Evolutionary conservation across 441 rosid genomes (phyloP).

Genomic region (Theobroma grandiflorum): DNA sequence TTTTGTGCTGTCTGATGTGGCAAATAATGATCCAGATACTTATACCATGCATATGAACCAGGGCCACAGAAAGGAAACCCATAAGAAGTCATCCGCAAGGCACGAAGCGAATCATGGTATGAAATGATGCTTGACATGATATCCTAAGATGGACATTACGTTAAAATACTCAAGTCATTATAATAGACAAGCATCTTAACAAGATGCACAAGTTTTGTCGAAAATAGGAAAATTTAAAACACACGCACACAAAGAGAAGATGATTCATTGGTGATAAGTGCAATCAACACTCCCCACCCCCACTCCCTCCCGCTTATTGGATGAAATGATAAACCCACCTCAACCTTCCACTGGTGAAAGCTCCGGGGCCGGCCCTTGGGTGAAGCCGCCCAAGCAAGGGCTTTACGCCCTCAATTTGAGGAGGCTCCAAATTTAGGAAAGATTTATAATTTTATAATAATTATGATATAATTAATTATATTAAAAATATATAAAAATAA

Average conservation of each 20-base stretch:
- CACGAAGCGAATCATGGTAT: conserved; percentile 85
- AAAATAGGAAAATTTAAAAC: not conserved
- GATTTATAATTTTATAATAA: too few relatives aligned
- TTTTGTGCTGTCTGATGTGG: conserved; percentile 70
- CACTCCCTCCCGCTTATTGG: not conserved
- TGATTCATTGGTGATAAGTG: not conserved
- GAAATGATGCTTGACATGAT: too few relatives aligned
- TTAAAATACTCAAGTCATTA: conserved; percentile 29
- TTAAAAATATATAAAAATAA: too few relatives aligned
- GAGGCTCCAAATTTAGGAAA: too few relatives aligned
- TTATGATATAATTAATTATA: too few relatives aligned
- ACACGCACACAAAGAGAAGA: not conserved
- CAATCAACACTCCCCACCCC: not conserved
- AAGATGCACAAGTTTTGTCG: not conserved
- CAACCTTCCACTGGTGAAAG: too few relatives aligned
- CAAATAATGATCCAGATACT: conserved; percentile 68
- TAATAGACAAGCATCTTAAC: not conserved
- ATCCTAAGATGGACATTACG: conserved; percentile 7
- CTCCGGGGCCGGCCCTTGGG: too few relatives aligned
- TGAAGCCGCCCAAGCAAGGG: too few relatives aligned
- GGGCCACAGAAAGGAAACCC: conserved; percentile 92
- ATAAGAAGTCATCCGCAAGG: conserved; percentile 87
- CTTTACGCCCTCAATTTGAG: too few relatives aligned
- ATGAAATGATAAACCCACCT: too few relatives aligned
- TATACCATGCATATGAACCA: conserved; percentile 90